phyloP scores from a whole-genome alignment of 2,329 filamentous ascomycete species.

The Fusarium sp. region DNA sequence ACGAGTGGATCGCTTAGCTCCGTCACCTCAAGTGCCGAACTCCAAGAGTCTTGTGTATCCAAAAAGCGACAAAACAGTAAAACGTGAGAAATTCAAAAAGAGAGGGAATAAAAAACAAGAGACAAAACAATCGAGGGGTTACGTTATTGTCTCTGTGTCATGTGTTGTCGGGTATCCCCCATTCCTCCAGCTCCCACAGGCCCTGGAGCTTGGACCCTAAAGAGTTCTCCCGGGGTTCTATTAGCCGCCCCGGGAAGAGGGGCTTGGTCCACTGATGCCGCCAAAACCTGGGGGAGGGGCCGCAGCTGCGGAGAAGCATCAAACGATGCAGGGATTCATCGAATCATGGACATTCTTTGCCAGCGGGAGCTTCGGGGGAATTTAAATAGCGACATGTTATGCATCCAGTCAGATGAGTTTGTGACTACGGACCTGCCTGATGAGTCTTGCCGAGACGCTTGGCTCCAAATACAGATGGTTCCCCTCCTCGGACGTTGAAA shows the following conservation, averaged over 20 bases:
- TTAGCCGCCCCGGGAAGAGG: slow-evolving; percentile 39
- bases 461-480: slow-evolving; percentile 6
- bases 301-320: slow-evolving; percentile 15
- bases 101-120: slow-evolving; percentile 23
- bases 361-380: slow-evolving; percentile 33
- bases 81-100: not conserved
- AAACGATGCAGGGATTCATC: slow-evolving; percentile 15
- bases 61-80: slow-evolving; percentile 12
- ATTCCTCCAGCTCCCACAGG: slow-evolving; percentile 15
- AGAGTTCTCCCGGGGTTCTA: slow-evolving; percentile 22
- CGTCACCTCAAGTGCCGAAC: not conserved
- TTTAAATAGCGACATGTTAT: slow-evolving; percentile 4
- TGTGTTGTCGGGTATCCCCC: slow-evolving; percentile 36
- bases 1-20: slow-evolving; percentile 16
- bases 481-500: slow-evolving; percentile 34
- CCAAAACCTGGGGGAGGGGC: slow-evolving; percentile 43
- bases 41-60: slow-evolving; percentile 16
- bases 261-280: slow-evolving; percentile 23
- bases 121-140: slow-evolving; percentile 34
- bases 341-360: slow-evolving; percentile 20
- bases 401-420: not conserved
- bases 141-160: slow-evolving; percentile 35
- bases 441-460: slow-evolving; percentile 28
- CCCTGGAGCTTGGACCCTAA: slow-evolving; percentile 21
- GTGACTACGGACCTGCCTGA: slow-evolving; percentile 16